A percentile compares a stretch with the other conserved stretches of the same genome.
phyloP scores from a whole-genome alignment of 2,329 filamentous ascomycete genomes.

The Phoma herbarum region DNA sequence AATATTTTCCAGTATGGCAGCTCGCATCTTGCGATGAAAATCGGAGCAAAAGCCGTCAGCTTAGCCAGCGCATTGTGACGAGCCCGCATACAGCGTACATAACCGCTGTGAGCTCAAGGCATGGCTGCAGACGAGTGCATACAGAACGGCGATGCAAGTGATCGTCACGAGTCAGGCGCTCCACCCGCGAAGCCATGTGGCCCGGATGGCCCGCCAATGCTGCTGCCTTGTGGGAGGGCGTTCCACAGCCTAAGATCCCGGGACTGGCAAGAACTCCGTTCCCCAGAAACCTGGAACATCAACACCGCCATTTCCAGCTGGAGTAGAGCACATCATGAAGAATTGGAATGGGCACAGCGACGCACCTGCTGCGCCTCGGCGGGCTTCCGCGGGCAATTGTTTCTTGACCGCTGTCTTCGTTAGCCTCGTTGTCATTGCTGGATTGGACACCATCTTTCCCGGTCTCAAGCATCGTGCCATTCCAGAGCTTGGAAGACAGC shows the following conservation, averaged over 20 bases:
- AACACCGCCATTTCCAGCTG: conserved; percentile 8
- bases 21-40: neutral
- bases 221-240: conserved; percentile 15
- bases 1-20: conserved; percentile 4
- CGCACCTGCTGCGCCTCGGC: conserved; percentile 21
- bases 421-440: conserved; percentile 30
- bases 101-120: conserved; percentile 31
- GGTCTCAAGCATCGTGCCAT: conserved; percentile 22
- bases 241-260: neutral
- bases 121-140: conserved; percentile 33
- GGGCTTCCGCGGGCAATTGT: conserved; percentile 15
- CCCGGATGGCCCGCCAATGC: conserved; percentile 11
- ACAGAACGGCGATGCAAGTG: conserved; percentile 27
- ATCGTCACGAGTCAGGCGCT: conserved; percentile 22
- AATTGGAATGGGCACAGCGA: conserved; percentile 26
- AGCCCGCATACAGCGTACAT: conserved; percentile 35
- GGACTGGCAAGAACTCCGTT: neutral
- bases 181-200: conserved; percentile 14
- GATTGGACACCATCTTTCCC: conserved; percentile 31
- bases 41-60: conserved; percentile 12
- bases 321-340: conserved; percentile 32
- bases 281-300: conserved; percentile 5
- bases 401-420: conserved; percentile 28
- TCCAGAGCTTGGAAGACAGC: conserved; percentile 12
- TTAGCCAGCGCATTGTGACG: conserved; percentile 36